These are phyloP conservation scores for Lithocarpus polystachyus DNA, from an alignment of 306 rosid genomes.

Conservation along the genomic window DNA sequence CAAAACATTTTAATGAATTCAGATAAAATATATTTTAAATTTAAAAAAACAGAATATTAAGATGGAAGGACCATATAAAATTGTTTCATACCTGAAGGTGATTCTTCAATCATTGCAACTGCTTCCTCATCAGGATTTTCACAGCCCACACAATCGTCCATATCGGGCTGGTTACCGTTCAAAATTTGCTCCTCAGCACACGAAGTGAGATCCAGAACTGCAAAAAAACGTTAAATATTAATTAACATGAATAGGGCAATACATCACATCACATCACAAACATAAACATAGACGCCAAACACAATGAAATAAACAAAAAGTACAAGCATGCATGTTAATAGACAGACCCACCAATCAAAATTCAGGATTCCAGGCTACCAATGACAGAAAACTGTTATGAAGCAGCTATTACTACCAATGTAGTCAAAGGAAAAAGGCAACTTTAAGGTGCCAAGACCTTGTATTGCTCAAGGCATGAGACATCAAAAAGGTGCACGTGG, in stretches of 20 bases:
- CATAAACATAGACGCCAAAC: not conserved
- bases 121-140: slow-evolving; percentile 81
- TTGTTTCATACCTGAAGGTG: slow-evolving; percentile 56
- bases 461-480: too few species aligned
- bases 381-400: not conserved
- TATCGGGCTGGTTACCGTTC: slow-evolving; percentile 71
- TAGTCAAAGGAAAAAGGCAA: too few species aligned
- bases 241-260: slow-evolving; percentile 3
- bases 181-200: slow-evolving; percentile 81
- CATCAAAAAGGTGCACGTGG: too few species aligned
- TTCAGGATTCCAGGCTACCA: not conserved
- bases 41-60: not conserved
- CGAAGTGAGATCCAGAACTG: slow-evolving; percentile 54
- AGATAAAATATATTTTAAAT: not conserved
- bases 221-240: slow-evolving; percentile 8
- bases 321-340: not conserved
- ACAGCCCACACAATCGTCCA: slow-evolving; percentile 60
- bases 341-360: not conserved
- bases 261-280: slow-evolving; percentile 8
- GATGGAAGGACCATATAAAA: slow-evolving; percentile 9
- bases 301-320: not conserved
- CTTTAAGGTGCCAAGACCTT: too few species aligned
- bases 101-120: slow-evolving; percentile 81
- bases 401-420: not conserved
- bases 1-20: not conserved